A percentile compares a stretch with the other conserved stretches of the same genome.
Evolutionary conservation across 176 grass and related monocot genomes (phyloP).

Genomic region (Melocanna baccifera): DNA sequence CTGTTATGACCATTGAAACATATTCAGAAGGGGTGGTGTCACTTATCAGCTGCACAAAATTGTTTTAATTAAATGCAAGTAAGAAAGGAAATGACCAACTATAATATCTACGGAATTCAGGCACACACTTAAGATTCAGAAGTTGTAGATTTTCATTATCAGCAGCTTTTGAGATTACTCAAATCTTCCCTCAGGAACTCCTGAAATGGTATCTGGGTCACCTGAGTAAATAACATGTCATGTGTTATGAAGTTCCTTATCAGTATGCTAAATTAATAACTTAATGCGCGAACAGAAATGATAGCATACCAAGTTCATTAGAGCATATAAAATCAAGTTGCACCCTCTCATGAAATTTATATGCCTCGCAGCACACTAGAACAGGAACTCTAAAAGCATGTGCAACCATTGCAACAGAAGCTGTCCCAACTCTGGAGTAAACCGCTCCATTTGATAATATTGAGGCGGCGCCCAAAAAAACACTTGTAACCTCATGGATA

Average conservation of each 20-base stretch:
- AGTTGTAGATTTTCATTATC: slow-evolving; percentile 66
- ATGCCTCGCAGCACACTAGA: slow-evolving; percentile 78
- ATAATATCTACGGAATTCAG: neutral
- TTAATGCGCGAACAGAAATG: neutral
- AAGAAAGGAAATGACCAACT: neutral
- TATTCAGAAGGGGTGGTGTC: slow-evolving; percentile 80
- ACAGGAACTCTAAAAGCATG: slow-evolving; percentile 67
- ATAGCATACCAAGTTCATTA: slow-evolving; percentile 69
- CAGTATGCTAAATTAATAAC: neutral
- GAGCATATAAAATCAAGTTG: slow-evolving; percentile 86
- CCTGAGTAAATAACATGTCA: slow-evolving; percentile 47
- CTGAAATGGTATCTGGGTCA: slow-evolving; percentile 77
- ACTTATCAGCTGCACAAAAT: slow-evolving; percentile 38
- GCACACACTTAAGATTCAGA: slow-evolving; percentile 72
- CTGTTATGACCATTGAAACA: slow-evolving; percentile 78
- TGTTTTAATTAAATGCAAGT: slow-evolving; percentile 15
- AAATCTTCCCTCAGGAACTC: slow-evolving; percentile 45
- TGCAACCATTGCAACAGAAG: slow-evolving; percentile 74
- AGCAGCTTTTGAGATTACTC: slow-evolving; percentile 49
- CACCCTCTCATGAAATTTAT: slow-evolving; percentile 85
- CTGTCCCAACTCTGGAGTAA: slow-evolving; percentile 71
- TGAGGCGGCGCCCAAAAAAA: slow-evolving; percentile 73
- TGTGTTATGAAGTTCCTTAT: slow-evolving; percentile 5
- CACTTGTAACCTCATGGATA: slow-evolving; percentile 76
- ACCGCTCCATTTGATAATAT: slow-evolving; percentile 76